Percentiles rank a stretch among this genome's conserved stretches.
These are phyloP conservation scores for Rubia yunnanensis DNA, from an alignment of 257 asterid genomes.

Conservation along the genomic window DNA sequence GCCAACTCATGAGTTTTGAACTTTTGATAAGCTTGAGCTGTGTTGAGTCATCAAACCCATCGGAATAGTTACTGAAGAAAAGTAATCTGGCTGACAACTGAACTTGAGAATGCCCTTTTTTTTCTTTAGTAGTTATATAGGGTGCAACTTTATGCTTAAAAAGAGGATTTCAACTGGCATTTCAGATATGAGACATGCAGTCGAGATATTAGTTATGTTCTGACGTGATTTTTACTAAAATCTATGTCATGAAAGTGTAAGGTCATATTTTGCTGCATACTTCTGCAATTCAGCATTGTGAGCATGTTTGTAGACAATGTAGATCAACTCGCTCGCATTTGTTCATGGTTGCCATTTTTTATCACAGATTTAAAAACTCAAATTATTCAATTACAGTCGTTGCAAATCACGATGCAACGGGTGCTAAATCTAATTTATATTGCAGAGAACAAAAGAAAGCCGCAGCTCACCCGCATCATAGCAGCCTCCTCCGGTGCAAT, in stretches of 20 bases:
- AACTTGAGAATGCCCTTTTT: background rate
- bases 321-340: background rate
- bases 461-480: constrained; percentile 60
- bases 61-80: background rate
- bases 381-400: background rate
- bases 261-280: background rate
- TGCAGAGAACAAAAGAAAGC: constrained; percentile 79
- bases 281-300: background rate
- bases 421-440: background rate
- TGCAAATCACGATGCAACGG: background rate
- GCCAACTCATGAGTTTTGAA: background rate
- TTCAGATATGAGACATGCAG: background rate
- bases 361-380: background rate
- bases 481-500: constrained; percentile 91
- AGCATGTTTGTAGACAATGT: background rate
- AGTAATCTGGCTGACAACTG: background rate
- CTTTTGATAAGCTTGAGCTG: background rate
- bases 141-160: background rate
- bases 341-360: background rate
- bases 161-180: background rate
- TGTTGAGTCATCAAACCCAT: background rate
- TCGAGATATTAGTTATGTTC: background rate
- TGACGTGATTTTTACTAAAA: background rate
- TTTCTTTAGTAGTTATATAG: background rate
- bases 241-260: background rate